These are phyloP conservation scores for Osmanthus fragrans DNA, from an alignment of 257 asterid species.

Conservation along the genomic window DNA sequence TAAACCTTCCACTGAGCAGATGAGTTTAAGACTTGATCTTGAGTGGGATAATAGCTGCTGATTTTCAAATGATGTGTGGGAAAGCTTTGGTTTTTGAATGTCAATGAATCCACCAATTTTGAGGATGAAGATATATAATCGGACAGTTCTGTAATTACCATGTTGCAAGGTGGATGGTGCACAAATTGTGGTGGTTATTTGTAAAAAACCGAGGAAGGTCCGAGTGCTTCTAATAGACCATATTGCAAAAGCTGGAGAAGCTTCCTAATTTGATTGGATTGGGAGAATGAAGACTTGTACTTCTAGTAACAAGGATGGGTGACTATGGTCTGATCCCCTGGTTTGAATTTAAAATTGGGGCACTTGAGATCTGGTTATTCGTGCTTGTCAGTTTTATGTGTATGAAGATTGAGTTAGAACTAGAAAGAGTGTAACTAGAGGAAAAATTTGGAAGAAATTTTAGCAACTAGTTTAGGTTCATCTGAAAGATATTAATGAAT, in stretches of 20 bases:
- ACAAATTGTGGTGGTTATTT: neutral
- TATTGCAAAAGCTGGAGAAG: neutral
- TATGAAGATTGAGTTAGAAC: neutral
- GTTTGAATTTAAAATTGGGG: neutral
- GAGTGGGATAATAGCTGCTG: neutral
- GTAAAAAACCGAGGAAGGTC: neutral
- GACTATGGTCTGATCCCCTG: neutral
- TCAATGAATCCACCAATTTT: neutral
- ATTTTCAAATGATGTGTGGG: neutral
- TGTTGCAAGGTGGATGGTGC: neutral
- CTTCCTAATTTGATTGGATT: neutral
- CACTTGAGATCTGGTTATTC: neutral
- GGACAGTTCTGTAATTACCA: neutral
- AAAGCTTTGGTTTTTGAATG: neutral
- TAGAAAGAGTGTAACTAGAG: neutral
- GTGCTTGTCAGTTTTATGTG: neutral
- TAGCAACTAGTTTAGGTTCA: neutral
- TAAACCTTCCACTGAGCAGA: neutral
- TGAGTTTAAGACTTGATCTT: neutral
- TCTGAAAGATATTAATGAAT: neutral
- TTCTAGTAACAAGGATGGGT: neutral
- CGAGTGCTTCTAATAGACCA: neutral
- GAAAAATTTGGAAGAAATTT: neutral
- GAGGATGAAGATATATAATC: neutral
- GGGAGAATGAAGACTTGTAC: neutral